phyloP scores from a whole-genome alignment of 176 grass and related monocot genomes.

The Rhynchospora tenuis region DNA sequence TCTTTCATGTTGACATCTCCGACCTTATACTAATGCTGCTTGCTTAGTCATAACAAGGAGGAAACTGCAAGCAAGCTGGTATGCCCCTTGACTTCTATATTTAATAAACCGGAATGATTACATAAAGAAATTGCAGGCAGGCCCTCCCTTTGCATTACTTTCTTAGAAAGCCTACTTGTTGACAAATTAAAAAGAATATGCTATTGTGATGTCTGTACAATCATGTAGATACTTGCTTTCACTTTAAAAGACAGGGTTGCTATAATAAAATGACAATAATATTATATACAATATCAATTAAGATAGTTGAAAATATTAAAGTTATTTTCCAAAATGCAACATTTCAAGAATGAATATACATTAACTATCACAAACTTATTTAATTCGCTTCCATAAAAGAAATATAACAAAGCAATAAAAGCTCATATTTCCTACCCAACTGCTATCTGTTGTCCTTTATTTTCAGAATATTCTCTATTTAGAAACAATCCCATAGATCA shows the following conservation, averaged over 20 bases:
- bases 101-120: background rate
- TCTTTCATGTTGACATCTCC: background rate
- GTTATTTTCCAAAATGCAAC: background rate
- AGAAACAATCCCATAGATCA: background rate
- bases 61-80: background rate
- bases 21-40: background rate
- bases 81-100: background rate
- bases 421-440: background rate
- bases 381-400: background rate
- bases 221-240: background rate
- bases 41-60: background rate
- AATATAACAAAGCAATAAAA: background rate
- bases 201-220: background rate
- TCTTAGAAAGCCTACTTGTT: background rate
- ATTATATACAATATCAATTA: background rate
- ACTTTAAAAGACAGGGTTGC: background rate
- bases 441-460: background rate
- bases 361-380: background rate
- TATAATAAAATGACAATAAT: background rate
- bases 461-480: background rate
- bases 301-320: background rate
- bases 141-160: background rate
- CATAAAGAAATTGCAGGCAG: background rate
- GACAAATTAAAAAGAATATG: background rate
- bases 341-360: background rate